Base-by-base conservation (phyloP, 345 rosid genomes). In the Physaria fendleri region DNA sequence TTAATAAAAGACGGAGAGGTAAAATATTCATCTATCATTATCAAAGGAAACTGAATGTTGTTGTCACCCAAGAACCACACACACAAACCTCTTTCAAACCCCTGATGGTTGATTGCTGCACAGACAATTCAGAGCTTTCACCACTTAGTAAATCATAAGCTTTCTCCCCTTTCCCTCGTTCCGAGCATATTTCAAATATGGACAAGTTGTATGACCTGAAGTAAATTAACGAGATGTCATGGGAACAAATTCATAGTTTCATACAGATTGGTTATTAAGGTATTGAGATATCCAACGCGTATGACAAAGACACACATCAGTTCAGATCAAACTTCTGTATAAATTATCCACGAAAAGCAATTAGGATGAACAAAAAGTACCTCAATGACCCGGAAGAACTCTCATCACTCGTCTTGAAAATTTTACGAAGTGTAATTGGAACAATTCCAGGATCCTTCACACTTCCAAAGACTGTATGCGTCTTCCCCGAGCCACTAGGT, bases 401-500 rank as follows among this genome's bases (percentile, higher is more conserved):
- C 13, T 28, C 68, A 27, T 59, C 33, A 0, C 9, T 47, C 50
- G 48, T 65, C 13, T 56, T 74, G 70, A 92, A 85, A 66, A 92
- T 79, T 15, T 77, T 76, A 59, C 76, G 64, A 35, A 92, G 80
- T 0, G 80, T 79, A 28, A 77, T 83, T 2, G 90, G 85, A 41
- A 92, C 85, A 78, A 88, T 79, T 13, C 98, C 98, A 11, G 95
- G 96, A 25, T 88, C 79, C 66, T 77, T 74, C 0, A 79, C 71
- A 59, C 58, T 77, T 39, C 96, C 96, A 24, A 92, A 92, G 46
- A 92, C 87, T 0, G 98, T 92, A 52, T 88, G 88, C 14, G 98
- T 92, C 81, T 92, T 92, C 34, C 98, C 96, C 0, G 98, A 88
- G 56, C 95, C 96, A 10, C 90, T 88, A 38, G 95, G 89, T 29